Evolutionary conservation across 2,329 filamentous ascomycete genomes (phyloP).

Genomic region (Pseudogymnoascus sp.): DNA sequence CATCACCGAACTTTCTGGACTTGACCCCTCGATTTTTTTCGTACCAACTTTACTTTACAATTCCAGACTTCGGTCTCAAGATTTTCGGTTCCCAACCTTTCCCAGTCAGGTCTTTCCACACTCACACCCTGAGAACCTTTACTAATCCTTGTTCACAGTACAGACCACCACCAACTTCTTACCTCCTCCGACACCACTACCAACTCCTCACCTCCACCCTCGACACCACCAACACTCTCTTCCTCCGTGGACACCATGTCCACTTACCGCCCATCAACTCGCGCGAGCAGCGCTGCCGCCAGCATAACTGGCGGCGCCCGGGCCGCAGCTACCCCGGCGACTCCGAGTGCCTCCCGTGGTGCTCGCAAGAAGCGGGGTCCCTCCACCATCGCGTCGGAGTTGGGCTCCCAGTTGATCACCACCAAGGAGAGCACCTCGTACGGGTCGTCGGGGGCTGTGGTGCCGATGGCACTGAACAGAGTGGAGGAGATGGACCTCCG

Average conservation of each 20-base stretch:
- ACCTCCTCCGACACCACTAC: not conserved
- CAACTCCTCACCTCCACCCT: not conserved
- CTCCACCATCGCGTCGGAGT: constrained; percentile 5
- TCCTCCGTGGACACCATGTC: not conserved
- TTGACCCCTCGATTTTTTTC: constrained; percentile 6
- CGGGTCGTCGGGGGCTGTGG: constrained; percentile 7
- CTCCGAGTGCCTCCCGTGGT: not conserved
- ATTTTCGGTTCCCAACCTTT: not conserved
- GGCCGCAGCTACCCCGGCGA: not conserved
- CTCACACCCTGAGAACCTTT: not conserved
- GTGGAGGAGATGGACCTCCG: constrained; percentile 2
- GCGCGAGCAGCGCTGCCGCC: constrained; percentile 5
- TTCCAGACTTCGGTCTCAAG: constrained; percentile 3
- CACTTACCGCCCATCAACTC: not conserved
- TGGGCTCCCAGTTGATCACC: not conserved
- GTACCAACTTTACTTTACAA: constrained; percentile 1
- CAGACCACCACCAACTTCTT: not conserved
- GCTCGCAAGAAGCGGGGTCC: constrained; percentile 4
- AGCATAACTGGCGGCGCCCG: not conserved
- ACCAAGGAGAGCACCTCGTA: constrained; percentile 11
- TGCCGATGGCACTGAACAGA: constrained; percentile 2
- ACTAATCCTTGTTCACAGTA: not conserved
- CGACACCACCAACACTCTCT: not conserved
- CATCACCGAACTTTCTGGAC: not conserved
- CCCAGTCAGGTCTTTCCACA: not conserved